Conservation (phyloP, 2,329 filamentous ascomycete species). For the Calonectria pseudoreteaudii region DNA sequence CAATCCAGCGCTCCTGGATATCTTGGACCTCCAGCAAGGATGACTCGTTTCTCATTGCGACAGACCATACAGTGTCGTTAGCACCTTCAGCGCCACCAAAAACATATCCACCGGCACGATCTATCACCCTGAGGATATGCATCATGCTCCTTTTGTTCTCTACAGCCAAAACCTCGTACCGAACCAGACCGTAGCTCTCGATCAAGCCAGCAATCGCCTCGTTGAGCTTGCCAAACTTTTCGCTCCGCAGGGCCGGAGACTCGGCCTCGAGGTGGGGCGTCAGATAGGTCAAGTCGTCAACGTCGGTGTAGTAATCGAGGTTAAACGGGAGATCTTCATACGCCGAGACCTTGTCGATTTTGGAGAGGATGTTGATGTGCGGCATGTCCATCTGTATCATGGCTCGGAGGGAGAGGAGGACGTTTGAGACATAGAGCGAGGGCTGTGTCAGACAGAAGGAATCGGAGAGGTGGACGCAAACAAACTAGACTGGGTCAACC, state of each 20-base stretch:
- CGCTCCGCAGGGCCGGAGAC: constrained; percentile 73
- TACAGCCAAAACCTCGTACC: constrained; percentile 92
- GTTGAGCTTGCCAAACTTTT: constrained; percentile 88
- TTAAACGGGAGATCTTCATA: constrained; percentile 94
- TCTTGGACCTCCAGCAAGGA: constrained; percentile 85
- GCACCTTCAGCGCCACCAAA: constrained; percentile 92
- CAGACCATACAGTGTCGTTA: constrained; percentile 97
- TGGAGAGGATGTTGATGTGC: constrained; percentile 94
- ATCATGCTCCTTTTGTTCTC: constrained; percentile 99
- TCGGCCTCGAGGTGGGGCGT: constrained; percentile 85
- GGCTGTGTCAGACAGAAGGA: constrained; percentile 93
- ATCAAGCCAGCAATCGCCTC: constrained; percentile 88
- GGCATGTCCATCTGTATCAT: constrained; percentile 99
- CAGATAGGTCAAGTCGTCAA: constrained; percentile 90
- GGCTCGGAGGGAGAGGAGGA: constrained; percentile 90
- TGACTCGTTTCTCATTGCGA: constrained; percentile 85
- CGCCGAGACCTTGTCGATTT: constrained; percentile 92
- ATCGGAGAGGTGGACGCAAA: constrained; percentile 93
- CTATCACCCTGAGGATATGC: constrained; percentile 87
- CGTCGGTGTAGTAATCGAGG: constrained; percentile 96
- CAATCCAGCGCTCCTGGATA: constrained; percentile 96
- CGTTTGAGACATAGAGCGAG: constrained; percentile 93
- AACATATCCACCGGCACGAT: constrained; percentile 91
- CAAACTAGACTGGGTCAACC: constrained; percentile 70
- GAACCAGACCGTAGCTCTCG: constrained; percentile 89